Evolutionary conservation across 352 stramenopile species (phyloP), one percentile per base, ranked within the genome.

Genomic region (Pythium periplocum): DNA sequence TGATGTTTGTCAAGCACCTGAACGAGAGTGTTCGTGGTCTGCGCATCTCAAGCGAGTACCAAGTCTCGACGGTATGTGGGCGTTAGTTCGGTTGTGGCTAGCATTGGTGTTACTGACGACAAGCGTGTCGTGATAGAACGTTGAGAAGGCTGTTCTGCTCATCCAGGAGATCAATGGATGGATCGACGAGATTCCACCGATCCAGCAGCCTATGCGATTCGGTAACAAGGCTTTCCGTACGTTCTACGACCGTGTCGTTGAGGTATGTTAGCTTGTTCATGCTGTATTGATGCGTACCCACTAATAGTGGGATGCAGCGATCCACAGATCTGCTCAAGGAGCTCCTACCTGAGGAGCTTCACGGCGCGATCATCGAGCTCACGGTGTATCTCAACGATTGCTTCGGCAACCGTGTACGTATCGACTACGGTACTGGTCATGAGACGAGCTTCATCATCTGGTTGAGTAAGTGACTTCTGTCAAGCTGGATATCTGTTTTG

Each of bases 401-500:
- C 1, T 99, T 99, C 73, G 97, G 96, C 33, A 97, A 99, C 83
- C 80, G 85, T 37, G 89, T 93, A 47, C 82, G 97, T 45, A 97
- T 99, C 49, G 97, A 99, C 78, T 99, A 99, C 74, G 97, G 96
- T 45, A 99, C 96, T 8, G 97, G 97, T 37, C 97, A 99, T 66
- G 97, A 99, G 71, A 98, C 84, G 7, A 98, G 84, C 53, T 99
- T 99, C 67, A 75, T 98, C 42, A 80, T 99, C 3, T 98, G 97
- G 71, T 80, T 97, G 50, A 81, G 83, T 95, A 75, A 57, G 76
- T 81, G 30, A n/a, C n/a, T 61, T 63, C 7, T 47, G 6, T 48
- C 43, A 48, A 30, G 45, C 64, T n/a, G 40, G 32, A 48, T 49
- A 4, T 59, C 48, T 52, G n/a, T 55, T 35, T 10, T 59, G 12